Evolutionary conservation across 306 rosid genomes (phyloP).

Genomic region (Sicyos baderoa): DNA sequence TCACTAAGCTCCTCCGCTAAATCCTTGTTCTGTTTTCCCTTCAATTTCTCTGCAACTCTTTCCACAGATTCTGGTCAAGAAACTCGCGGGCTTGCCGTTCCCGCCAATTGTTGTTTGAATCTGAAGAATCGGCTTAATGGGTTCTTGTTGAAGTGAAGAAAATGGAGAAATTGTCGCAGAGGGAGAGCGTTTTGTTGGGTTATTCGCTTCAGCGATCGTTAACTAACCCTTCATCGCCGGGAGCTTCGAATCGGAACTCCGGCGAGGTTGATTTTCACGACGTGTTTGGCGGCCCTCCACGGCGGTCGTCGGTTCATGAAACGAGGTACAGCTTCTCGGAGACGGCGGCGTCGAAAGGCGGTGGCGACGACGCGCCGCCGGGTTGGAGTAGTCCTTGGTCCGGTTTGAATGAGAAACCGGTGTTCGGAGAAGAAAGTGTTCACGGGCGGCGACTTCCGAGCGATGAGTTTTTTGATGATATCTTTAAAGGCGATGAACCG

Average conservation of each 20-base stretch:
- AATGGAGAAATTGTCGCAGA: constrained; percentile 52
- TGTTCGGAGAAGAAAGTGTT: constrained; percentile 55
- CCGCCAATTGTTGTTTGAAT: constrained; percentile 15
- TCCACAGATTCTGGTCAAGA: not conserved
- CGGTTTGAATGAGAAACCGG: constrained; percentile 50
- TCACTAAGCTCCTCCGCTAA: constrained; percentile 3
- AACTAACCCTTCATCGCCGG: constrained; percentile 27
- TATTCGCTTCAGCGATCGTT: constrained; percentile 28
- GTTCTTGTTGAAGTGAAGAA: not conserved
- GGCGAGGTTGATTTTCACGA: constrained; percentile 65
- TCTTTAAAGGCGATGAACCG: constrained; percentile 56
- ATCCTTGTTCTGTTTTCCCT: not conserved
- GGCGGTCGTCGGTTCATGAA: constrained; percentile 47
- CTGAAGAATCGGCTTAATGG: not conserved
- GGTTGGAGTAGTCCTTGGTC: constrained; percentile 26
- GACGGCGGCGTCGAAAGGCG: constrained; percentile 19
- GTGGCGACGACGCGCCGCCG: constrained; percentile 22
- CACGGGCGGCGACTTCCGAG: constrained; percentile 38
- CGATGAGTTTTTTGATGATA: constrained; percentile 66
- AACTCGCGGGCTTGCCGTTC: constrained; percentile 6
- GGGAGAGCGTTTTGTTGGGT: constrained; percentile 50
- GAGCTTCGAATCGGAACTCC: constrained; percentile 29
- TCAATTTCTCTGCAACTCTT: constrained; percentile 6
- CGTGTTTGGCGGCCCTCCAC: constrained; percentile 91
- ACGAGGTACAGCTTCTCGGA: constrained; percentile 26